phyloP scores from a whole-genome alignment of 176 grass and related monocot genomes.

The Cenchrus americanus region DNA sequence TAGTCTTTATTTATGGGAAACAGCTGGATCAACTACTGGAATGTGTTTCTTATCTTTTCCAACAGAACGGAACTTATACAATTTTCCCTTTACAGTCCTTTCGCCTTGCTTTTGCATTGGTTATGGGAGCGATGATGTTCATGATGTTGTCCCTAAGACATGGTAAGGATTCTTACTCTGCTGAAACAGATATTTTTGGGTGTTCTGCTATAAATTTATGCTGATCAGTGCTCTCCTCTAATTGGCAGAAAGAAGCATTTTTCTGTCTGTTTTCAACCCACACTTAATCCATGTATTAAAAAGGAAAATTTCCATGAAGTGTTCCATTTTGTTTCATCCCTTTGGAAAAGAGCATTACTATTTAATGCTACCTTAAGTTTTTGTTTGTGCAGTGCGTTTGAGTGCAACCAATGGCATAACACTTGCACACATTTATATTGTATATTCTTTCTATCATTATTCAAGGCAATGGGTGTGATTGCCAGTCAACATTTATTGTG shows the following conservation, averaged over 20 bases:
- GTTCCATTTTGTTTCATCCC: not conserved
- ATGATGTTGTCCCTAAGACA: slow-evolving; percentile 74
- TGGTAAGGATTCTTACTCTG: slow-evolving; percentile 55
- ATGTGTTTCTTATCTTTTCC: slow-evolving; percentile 6
- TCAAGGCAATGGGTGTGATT: not conserved
- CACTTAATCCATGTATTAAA: not conserved
- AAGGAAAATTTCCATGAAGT: not conserved
- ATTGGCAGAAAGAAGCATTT: not conserved
- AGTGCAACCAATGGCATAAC: not conserved
- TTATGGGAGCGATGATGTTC: slow-evolving; percentile 69
- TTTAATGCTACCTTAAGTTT: slow-evolving; percentile 16
- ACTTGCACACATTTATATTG: not conserved
- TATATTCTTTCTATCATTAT: not conserved
- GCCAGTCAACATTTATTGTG: not conserved
- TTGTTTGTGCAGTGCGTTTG: not conserved
- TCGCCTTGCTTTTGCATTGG: slow-evolving; percentile 67
- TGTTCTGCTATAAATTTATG: slow-evolving; percentile 19
- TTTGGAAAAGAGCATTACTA: not conserved
- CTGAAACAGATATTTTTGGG: not conserved
- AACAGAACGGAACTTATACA: slow-evolving; percentile 8
- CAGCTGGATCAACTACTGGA: not conserved
- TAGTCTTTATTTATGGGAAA: slow-evolving; percentile 10
- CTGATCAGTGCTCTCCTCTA: not conserved
- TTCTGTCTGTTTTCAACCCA: not conserved
- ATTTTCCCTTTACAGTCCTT: slow-evolving; percentile 75